These are phyloP conservation scores for Arachis hypogaea DNA, from an alignment of 306 rosid genomes.

Conservation along the genomic window DNA sequence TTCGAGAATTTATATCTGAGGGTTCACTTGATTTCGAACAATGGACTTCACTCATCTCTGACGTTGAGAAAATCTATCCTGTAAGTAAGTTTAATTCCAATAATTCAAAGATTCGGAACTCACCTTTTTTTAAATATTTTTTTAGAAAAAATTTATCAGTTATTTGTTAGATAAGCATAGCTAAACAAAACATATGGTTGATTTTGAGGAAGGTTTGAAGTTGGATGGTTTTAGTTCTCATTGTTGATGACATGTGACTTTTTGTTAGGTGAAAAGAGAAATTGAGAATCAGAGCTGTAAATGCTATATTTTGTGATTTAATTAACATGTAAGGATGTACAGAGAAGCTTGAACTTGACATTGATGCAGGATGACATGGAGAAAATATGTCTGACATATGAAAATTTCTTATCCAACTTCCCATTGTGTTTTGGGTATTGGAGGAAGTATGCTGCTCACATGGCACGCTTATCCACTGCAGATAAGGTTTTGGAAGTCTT, in stretches of 20 bases:
- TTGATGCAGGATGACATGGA: slow-evolving; percentile 66
- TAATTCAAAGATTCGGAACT: slow-evolving; percentile 16
- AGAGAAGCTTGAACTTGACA: slow-evolving; percentile 29
- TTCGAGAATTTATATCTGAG: slow-evolving; percentile 48
- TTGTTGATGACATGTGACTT: slow-evolving; percentile 7
- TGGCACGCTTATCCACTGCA: slow-evolving; percentile 52
- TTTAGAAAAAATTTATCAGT: neutral
- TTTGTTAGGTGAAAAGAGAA: slow-evolving; percentile 6
- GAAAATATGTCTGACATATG: slow-evolving; percentile 64
- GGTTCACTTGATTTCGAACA: slow-evolving; percentile 61
- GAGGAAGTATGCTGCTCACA: slow-evolving; percentile 76
- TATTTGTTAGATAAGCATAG: slow-evolving; percentile 19
- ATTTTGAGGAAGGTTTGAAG: slow-evolving; percentile 19
- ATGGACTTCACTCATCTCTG: slow-evolving; percentile 68
- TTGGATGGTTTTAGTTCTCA: slow-evolving; percentile 18
- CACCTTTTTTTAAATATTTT: neutral
- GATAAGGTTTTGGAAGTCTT: slow-evolving; percentile 82
- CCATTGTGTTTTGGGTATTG: slow-evolving; percentile 93
- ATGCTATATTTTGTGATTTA: slow-evolving; percentile 18
- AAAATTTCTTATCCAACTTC: slow-evolving; percentile 71
- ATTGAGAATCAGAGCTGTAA: slow-evolving; percentile 6
- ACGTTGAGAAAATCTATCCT: slow-evolving; percentile 56
- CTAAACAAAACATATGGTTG: neutral
- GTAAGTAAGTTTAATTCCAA: slow-evolving; percentile 65
- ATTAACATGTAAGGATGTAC: neutral